phyloP scores from a whole-genome alignment of 768 basidiomycete genomes.

The Pilatotrama ljubarskyi region DNA sequence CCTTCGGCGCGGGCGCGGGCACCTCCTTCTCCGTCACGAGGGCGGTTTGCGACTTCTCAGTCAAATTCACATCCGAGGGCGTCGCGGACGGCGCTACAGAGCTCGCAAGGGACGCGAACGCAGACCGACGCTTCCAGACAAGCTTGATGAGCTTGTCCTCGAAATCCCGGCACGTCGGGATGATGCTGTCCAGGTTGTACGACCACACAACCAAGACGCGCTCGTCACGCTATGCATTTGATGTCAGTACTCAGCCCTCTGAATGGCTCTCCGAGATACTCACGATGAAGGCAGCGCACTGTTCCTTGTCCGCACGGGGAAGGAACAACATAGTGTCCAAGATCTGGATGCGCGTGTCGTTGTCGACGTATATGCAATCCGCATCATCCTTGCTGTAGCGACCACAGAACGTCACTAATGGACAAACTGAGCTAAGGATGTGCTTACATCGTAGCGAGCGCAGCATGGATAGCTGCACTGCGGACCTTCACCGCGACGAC shows the following conservation, averaged over 20 bases:
- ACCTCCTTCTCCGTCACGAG: constrained; percentile 24
- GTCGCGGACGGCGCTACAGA: constrained; percentile 45
- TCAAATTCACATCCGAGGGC: constrained; percentile 52
- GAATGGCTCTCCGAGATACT: constrained; percentile 19
- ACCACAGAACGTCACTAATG: not conserved
- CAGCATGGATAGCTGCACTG: constrained; percentile 79
- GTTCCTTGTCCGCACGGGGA: constrained; percentile 84
- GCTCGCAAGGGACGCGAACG: constrained; percentile 37
- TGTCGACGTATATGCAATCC: constrained; percentile 66
- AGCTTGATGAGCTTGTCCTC: constrained; percentile 78
- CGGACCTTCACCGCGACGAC: constrained; percentile 83
- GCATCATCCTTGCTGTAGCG: constrained; percentile 56
- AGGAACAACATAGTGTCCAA: constrained; percentile 68
- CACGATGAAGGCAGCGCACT: constrained; percentile 86
- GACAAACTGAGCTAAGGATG: not conserved
- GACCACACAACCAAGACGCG: constrained; percentile 84
- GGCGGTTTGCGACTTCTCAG: constrained; percentile 42
- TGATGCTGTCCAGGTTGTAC: constrained; percentile 77
- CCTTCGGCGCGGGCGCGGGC: constrained; percentile 19
- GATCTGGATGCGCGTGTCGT: constrained; percentile 85
- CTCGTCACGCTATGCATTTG: constrained; percentile 65
- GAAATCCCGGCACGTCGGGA: constrained; percentile 71
- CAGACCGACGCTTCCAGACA: constrained; percentile 61
- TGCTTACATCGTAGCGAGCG: constrained; percentile 66
- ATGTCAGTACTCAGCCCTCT: not conserved